Conservation (phyloP, 345 rosid genomes). For the Leavenworthia alabamica region DNA sequence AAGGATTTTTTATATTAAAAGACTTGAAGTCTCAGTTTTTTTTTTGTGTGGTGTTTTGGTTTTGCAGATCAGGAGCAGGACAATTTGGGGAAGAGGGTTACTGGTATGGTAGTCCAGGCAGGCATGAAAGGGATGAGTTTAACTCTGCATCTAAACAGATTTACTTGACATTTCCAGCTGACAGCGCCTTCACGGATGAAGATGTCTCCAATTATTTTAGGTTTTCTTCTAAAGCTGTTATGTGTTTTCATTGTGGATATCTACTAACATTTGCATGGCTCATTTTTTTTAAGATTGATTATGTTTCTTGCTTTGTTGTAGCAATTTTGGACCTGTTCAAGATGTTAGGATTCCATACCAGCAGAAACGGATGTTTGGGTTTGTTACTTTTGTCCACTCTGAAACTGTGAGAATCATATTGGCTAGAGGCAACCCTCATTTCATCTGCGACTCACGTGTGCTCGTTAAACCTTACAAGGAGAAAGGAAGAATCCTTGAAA, state of each 20-base stretch:
- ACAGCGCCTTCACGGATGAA: slow-evolving; percentile 90
- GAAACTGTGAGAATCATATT: slow-evolving; percentile 83
- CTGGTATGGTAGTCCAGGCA: slow-evolving; percentile 46
- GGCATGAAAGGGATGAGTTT: slow-evolving; percentile 55
- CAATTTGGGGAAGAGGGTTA: slow-evolving; percentile 52
- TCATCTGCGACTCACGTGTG: slow-evolving; percentile 89
- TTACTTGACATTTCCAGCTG: slow-evolving; percentile 95
- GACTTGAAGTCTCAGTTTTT: no score
- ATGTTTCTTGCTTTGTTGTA: slow-evolving; percentile 25
- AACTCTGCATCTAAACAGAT: slow-evolving; percentile 84
- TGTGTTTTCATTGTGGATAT: neutral
- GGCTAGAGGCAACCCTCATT: slow-evolving; percentile 89
- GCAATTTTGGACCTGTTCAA: slow-evolving; percentile 90
- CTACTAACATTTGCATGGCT: neutral
- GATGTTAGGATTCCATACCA: slow-evolving; percentile 99
- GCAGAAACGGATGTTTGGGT: slow-evolving; percentile 98
- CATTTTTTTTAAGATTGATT: neutral
- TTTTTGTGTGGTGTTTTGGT: slow-evolving; percentile 25
- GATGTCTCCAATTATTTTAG: slow-evolving; percentile 90
- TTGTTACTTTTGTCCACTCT: slow-evolving; percentile 75
- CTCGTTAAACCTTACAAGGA: slow-evolving; percentile 98
- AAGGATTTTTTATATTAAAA: no score
- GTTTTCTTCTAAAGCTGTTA: slow-evolving; percentile 33
- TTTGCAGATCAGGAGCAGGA: slow-evolving; percentile 48
- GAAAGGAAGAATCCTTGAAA: slow-evolving; percentile 78